A percentile compares a stretch with the other conserved stretches of the same genome.
These are phyloP conservation scores for Tieghemiomyces parasiticus DNA, from an alignment of 192 early-diverging fungal genomes.

Conservation along the genomic window DNA sequence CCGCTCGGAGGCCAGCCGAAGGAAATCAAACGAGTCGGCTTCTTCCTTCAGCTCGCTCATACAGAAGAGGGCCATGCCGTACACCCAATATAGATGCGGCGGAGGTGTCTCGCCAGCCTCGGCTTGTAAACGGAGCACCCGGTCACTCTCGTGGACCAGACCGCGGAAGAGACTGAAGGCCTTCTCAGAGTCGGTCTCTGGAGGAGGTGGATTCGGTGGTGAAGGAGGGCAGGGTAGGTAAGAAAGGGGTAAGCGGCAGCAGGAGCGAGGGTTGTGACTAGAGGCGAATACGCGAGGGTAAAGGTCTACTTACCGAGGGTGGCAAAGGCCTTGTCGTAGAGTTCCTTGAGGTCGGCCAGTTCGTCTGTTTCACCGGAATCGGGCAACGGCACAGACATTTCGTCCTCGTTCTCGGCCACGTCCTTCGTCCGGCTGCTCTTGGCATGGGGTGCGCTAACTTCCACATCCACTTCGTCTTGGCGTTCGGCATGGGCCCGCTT, in stretches of 20 bases:
- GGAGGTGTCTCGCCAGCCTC: constrained; percentile 11
- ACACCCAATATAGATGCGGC: constrained; percentile 35
- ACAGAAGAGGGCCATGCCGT: constrained; percentile 32
- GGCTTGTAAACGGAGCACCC: constrained; percentile 27
- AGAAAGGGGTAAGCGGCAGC: neutral
- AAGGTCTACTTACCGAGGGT: constrained; percentile 12
- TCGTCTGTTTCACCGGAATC: constrained; percentile 24
- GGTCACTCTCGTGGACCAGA: constrained; percentile 42
- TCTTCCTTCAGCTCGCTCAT: constrained; percentile 22
- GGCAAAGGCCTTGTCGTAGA: constrained; percentile 31
- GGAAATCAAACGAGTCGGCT: constrained; percentile 14
- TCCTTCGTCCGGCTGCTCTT: neutral
- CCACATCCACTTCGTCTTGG: too few relatives aligned
- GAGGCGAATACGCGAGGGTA: neutral
- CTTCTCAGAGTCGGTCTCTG: constrained; percentile 20
- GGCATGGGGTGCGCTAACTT: too few relatives aligned
- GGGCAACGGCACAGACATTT: constrained; percentile 7
- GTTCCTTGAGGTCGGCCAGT: constrained; percentile 30
- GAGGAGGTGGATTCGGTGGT: neutral
- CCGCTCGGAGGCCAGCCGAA: constrained; percentile 19
- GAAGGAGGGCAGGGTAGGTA: neutral
- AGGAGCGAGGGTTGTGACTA: neutral
- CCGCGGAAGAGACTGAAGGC: constrained; percentile 33
- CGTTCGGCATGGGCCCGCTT: constrained; percentile 25
- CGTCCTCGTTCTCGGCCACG: constrained; percentile 3